These are phyloP conservation scores for Chenopodium suecicum DNA, from an alignment of 148 eudicot species.

Conservation along the genomic window DNA sequence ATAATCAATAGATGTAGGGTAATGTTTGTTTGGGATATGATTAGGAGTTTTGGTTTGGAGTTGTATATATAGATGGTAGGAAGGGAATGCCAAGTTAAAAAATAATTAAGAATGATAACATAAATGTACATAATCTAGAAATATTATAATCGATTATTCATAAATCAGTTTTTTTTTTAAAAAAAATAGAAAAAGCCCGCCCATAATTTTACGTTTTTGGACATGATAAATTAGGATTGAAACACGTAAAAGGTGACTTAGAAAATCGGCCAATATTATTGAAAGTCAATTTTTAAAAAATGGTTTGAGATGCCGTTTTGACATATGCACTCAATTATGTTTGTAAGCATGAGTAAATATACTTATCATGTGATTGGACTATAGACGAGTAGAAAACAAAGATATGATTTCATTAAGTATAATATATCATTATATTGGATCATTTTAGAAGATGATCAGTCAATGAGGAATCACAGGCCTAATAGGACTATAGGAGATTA, in stretches of 20 bases:
- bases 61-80: constrained; percentile 4
- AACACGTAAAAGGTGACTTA: not conserved
- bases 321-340: too few relatives aligned
- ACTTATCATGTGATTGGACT: not conserved
- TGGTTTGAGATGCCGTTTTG: not conserved
- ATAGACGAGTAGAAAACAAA: not conserved
- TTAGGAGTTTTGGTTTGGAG: not conserved
- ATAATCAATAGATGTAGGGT: too few relatives aligned
- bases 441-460: not conserved
- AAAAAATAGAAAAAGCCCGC: not conserved
- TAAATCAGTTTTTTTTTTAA: too few relatives aligned
- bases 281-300: too few relatives aligned
- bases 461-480: not conserved
- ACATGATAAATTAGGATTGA: too few relatives aligned
- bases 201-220: not conserved
- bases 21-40: not conserved
- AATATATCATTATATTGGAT: not conserved
- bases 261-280: too few relatives aligned
- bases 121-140: not conserved
- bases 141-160: not conserved
- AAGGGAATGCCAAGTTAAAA: not conserved
- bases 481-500: not conserved
- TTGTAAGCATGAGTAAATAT: too few relatives aligned
- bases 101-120: not conserved
- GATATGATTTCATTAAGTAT: not conserved